Evolutionary conservation across 1,139 yeast genomes (phyloP).

Genomic region (Hansenula sp.): DNA sequence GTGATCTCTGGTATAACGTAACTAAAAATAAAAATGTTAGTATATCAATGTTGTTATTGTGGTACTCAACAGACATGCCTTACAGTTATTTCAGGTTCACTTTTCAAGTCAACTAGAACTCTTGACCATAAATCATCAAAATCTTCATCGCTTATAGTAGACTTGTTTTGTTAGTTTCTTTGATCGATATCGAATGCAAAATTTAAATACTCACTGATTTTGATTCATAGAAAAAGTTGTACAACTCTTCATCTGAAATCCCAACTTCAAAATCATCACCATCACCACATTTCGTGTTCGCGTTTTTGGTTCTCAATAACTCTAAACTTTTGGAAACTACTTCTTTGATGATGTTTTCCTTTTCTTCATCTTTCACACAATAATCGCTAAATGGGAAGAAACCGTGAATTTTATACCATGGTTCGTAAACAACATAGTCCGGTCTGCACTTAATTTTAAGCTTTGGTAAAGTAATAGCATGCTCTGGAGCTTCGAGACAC

Average conservation of each 20-base stretch:
- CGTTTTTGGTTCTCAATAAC: constrained; percentile 64
- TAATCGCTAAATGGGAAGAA: constrained; percentile 53
- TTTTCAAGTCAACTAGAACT: constrained; percentile 58
- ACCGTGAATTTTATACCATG: constrained; percentile 54
- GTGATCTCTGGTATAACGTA: constrained; percentile 24
- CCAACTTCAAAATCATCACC: constrained; percentile 47
- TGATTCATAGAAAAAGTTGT: constrained; percentile 53
- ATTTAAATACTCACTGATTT: constrained; percentile 1
- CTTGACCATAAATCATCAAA: constrained; percentile 79
- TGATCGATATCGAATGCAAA: too few relatives aligned
- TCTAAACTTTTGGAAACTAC: constrained; percentile 67
- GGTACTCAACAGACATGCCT: constrained; percentile 57
- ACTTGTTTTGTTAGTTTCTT: constrained; percentile 15
- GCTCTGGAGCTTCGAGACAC: constrained; percentile 77
- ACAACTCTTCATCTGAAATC: constrained; percentile 47
- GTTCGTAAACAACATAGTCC: constrained; percentile 54
- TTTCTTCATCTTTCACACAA: constrained; percentile 77
- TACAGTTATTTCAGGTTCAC: constrained; percentile 77
- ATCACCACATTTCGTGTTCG: constrained; percentile 62
- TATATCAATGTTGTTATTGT: constrained; percentile 19
- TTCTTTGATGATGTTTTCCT: constrained; percentile 62
- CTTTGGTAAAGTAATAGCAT: constrained; percentile 68
- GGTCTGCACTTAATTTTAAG: constrained; percentile 63
- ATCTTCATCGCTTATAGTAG: constrained; percentile 62
- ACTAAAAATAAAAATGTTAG: constrained; percentile 24